Conservation (phyloP, 73 alveolate genomes). For the Paraurostyla sp. region DNA sequence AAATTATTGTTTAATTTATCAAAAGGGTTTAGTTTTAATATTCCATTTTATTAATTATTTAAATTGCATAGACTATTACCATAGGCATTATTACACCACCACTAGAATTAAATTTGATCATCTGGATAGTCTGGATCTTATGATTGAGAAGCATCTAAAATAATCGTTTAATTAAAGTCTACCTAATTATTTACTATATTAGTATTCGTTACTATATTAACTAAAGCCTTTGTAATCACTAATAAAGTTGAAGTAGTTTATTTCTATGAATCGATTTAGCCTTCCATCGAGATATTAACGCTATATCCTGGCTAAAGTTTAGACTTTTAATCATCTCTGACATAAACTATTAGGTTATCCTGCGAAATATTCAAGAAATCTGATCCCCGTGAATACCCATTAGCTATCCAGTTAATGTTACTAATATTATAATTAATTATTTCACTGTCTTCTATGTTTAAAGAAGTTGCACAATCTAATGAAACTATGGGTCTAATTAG, state of each 20-base stretch:
- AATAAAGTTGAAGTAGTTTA: background rate
- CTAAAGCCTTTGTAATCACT: background rate
- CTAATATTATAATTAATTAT: background rate
- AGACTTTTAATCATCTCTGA: background rate
- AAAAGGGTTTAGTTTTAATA: background rate
- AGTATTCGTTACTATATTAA: background rate
- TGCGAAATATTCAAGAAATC: background rate
- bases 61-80: background rate
- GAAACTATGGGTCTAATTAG: background rate
- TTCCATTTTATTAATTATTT: background rate
- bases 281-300: background rate
- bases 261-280: background rate
- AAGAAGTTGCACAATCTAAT: background rate
- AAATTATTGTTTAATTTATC: background rate
- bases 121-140: constrained; percentile 17
- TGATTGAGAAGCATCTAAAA: background rate
- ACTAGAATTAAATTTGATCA: background rate
- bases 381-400: background rate
- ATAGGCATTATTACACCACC: background rate
- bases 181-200: background rate
- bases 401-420: background rate
- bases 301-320: background rate
- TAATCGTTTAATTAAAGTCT: background rate
- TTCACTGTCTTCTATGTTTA: background rate
- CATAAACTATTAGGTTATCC: background rate